These are phyloP conservation scores for Daedaleopsis nitida DNA, from an alignment of 768 basidiomycete genomes.

Conservation along the genomic window DNA sequence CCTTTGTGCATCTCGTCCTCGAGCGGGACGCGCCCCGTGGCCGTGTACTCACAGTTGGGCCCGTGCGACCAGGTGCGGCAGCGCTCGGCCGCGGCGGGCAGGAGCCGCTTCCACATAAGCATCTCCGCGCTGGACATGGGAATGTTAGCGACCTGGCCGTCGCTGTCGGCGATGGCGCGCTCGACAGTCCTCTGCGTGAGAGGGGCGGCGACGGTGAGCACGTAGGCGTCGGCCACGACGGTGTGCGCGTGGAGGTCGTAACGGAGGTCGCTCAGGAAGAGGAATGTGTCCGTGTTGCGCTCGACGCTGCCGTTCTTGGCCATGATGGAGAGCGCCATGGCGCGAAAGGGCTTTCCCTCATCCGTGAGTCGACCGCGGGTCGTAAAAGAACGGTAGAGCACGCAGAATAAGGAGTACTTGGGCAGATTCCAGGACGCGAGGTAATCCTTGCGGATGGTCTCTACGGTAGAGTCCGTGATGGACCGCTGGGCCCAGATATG, in stretches of 20 bases:
- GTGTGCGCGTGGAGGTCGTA: constrained; percentile 52
- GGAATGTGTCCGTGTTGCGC: constrained; percentile 35
- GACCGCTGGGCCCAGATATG: background rate
- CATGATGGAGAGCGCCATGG: background rate
- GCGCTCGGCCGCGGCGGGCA: constrained; percentile 53
- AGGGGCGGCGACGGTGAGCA: constrained; percentile 36
- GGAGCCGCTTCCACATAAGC: constrained; percentile 50
- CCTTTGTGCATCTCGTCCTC: constrained; percentile 14
- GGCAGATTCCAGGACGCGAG: background rate
- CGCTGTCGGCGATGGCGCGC: background rate
- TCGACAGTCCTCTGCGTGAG: background rate
- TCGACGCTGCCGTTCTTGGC: background rate
- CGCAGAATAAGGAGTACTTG: background rate
- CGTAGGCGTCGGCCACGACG: constrained; percentile 49
- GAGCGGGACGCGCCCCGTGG: constrained; percentile 38
- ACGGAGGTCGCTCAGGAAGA: constrained; percentile 48
- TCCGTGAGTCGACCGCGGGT: background rate
- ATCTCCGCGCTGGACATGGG: constrained; percentile 38
- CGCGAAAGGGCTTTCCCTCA: background rate
- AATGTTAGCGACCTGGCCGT: constrained; percentile 40
- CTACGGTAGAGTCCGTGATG: background rate
- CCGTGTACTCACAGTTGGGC: constrained; percentile 49
- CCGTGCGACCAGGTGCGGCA: constrained; percentile 44
- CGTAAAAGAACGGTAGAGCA: background rate
- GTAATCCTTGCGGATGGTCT: background rate